Evolutionary conservation across 768 basidiomycete genomes (phyloP).

Genomic region (Russula dissimulans): DNA sequence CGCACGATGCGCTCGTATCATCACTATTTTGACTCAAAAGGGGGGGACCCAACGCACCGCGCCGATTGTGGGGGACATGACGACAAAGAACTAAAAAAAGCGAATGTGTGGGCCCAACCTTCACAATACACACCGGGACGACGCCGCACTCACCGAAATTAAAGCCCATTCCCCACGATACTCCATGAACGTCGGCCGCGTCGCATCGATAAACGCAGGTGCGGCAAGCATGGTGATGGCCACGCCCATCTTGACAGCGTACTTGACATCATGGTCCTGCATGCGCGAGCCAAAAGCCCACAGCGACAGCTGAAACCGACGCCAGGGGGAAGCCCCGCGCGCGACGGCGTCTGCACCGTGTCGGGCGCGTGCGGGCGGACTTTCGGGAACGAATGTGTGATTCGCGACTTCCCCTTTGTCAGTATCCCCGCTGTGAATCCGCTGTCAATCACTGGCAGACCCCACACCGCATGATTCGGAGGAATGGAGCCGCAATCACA

Average conservation of each 20-base stretch:
- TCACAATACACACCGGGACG: background rate
- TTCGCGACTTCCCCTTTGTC: slow-evolving; percentile 28
- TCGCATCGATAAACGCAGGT: slow-evolving; percentile 79
- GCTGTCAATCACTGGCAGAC: background rate
- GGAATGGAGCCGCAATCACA: slow-evolving; percentile 3
- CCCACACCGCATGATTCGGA: background rate
- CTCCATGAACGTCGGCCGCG: slow-evolving; percentile 67
- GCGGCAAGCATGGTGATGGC: slow-evolving; percentile 74
- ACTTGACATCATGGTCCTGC: slow-evolving; percentile 70
- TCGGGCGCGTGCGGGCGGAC: slow-evolving; percentile 75
- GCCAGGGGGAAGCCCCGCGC: slow-evolving; percentile 50
- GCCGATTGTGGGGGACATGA: slow-evolving; percentile 85
- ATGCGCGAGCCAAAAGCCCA: slow-evolving; percentile 65
- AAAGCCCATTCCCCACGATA: slow-evolving; percentile 94
- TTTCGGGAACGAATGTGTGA: slow-evolving; percentile 68
- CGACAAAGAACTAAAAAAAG: slow-evolving; percentile 63
- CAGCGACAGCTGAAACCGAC: slow-evolving; percentile 54
- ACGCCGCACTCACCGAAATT: slow-evolving; percentile 59
- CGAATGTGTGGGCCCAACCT: background rate
- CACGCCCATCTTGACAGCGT: slow-evolving; percentile 81
- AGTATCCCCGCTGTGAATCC: slow-evolving; percentile 39
- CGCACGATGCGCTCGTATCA: background rate
- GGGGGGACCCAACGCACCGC: slow-evolving; percentile 42
- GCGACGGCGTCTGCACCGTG: slow-evolving; percentile 71
- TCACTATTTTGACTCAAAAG: slow-evolving; percentile 8